These are phyloP conservation scores for Penicillium parvum DNA, from an alignment of 495 filamentous ascomycete genomes.

Conservation along the genomic window DNA sequence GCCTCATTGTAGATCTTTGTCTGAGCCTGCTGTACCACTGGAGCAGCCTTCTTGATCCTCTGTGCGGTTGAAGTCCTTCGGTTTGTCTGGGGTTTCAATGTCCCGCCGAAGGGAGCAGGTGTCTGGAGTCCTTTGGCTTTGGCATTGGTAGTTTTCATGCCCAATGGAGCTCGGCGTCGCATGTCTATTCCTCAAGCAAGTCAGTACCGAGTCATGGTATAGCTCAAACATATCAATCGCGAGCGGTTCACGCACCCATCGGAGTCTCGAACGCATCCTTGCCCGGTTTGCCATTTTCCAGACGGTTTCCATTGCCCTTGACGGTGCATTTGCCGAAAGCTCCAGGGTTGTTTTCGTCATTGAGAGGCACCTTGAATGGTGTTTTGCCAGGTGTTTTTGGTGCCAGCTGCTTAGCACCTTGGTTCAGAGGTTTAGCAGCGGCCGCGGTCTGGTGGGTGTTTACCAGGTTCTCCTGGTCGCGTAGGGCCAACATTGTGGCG, in stretches of 20 bases:
- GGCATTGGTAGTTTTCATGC: conserved; percentile 93
- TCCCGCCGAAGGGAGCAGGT: conserved; percentile 45
- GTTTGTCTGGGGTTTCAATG: conserved; percentile 44
- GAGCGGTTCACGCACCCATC: conserved; percentile 52
- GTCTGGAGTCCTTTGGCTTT: conserved; percentile 71
- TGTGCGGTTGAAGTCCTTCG: conserved; percentile 50
- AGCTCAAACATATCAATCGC: background rate
- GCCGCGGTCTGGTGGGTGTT: conserved; percentile 71
- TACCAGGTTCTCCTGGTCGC: conserved; percentile 87
- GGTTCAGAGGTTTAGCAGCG: conserved; percentile 75
- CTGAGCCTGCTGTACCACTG: conserved; percentile 32
- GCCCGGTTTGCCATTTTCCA: conserved; percentile 58
- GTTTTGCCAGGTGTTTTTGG: conserved; percentile 88
- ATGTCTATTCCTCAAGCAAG: conserved; percentile 43
- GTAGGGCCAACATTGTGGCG: conserved; percentile 68
- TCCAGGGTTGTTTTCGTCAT: conserved; percentile 79
- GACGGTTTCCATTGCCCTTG: conserved; percentile 58
- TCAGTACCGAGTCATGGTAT: conserved; percentile 21
- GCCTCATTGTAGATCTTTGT: conserved; percentile 26
- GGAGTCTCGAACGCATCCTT: conserved; percentile 79
- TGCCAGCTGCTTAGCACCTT: conserved; percentile 54
- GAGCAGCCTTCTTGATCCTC: conserved; percentile 42
- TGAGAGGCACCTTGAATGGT: conserved; percentile 74
- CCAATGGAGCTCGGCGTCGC: conserved; percentile 73
- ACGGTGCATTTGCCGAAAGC: conserved; percentile 61